Evolutionary conservation across 305 asterid genomes (phyloP).

Genomic region (Fraxinus paxiana): DNA sequence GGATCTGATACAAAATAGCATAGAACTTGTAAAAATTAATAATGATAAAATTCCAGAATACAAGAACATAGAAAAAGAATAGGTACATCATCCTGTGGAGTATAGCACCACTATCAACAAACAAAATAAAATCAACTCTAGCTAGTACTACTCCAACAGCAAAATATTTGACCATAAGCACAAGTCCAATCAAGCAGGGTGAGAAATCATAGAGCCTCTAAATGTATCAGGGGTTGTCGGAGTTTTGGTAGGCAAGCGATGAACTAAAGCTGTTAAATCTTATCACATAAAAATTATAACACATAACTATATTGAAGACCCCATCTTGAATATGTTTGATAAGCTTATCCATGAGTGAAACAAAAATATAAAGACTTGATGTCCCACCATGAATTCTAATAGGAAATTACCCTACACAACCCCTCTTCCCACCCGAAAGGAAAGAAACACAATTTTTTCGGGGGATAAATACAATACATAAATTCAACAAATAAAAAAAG

Average conservation of each 20-base stretch:
- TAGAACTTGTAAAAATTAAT: conserved; percentile 13
- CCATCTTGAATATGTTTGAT: neutral
- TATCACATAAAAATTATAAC: neutral
- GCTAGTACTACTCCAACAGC: neutral
- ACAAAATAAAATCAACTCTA: conserved; percentile 3
- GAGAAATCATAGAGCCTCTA: conserved; percentile 18
- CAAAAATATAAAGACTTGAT: neutral
- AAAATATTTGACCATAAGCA: conserved; percentile 4
- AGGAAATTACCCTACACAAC: neutral
- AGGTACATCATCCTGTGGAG: neutral
- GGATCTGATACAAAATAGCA: conserved; percentile 57
- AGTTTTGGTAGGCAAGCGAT: neutral
- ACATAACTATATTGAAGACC: neutral
- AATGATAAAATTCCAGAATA: neutral
- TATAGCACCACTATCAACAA: conserved; percentile 8
- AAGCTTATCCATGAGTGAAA: neutral
- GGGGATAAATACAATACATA: neutral
- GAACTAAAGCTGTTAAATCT: conserved; percentile 1
- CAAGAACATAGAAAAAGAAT: conserved; percentile 1
- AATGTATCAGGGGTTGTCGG: conserved; percentile 5
- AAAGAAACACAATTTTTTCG: neutral
- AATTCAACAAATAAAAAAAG: neutral
- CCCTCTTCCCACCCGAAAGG: neutral
- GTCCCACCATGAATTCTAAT: neutral
- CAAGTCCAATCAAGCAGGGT: neutral